Evolutionary conservation across 192 early-diverging fungal genomes (phyloP).

Genomic region (Backusella liffmaniae): DNA sequence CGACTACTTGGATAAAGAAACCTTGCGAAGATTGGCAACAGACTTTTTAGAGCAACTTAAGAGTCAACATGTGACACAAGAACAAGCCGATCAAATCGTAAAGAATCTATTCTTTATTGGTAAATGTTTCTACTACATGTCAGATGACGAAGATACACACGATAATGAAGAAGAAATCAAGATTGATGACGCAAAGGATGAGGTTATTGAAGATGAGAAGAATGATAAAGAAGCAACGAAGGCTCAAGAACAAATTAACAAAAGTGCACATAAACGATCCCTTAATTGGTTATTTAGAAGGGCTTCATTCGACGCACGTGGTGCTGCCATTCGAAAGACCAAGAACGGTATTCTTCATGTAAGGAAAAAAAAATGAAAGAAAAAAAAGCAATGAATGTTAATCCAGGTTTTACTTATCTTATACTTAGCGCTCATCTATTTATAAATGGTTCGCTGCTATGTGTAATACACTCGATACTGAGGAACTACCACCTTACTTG

Average conservation of each 20-base stretch:
- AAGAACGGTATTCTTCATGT: slow-evolving; percentile 33
- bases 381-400: neutral
- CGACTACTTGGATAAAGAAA: slow-evolving; percentile 35
- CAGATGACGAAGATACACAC: slow-evolving; percentile 31
- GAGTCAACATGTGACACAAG: slow-evolving; percentile 63
- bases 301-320: slow-evolving; percentile 64
- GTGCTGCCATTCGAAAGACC: slow-evolving; percentile 45
- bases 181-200: slow-evolving; percentile 43
- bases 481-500: slow-evolving; percentile 62
- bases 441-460: slow-evolving; percentile 95
- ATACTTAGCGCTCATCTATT: slow-evolving; percentile 67
- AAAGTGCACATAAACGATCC: slow-evolving; percentile 36
- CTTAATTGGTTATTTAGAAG: slow-evolving; percentile 61
- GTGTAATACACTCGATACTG: slow-evolving; percentile 57
- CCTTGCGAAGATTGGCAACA: slow-evolving; percentile 53
- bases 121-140: slow-evolving; percentile 63
- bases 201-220: slow-evolving; percentile 34
- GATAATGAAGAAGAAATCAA: slow-evolving; percentile 38
- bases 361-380: slow-evolving; percentile 47
- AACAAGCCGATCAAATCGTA: slow-evolving; percentile 84
- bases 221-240: slow-evolving; percentile 23
- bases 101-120: slow-evolving; percentile 95
- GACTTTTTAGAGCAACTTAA: slow-evolving; percentile 64
- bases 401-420: slow-evolving; percentile 14
- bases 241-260: slow-evolving; percentile 9